phyloP scores from a whole-genome alignment of 148 eudicot species.

The Bassia scoparia region DNA sequence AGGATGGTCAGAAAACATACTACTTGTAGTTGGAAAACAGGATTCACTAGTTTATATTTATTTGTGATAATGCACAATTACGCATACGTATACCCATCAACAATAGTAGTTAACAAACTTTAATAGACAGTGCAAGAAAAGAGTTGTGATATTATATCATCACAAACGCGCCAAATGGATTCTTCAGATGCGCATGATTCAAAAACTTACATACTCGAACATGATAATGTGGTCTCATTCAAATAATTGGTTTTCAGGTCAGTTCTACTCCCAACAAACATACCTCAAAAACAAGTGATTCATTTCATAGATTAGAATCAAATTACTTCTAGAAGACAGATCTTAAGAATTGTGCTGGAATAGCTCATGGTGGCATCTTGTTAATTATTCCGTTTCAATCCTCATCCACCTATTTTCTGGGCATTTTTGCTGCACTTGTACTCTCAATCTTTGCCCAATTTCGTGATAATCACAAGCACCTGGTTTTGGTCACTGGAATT shows the following conservation, averaged over 20 bases:
- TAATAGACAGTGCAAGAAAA: neutral
- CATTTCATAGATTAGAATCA: constrained; percentile 8
- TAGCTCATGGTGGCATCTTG: constrained; percentile 83
- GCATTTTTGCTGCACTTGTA: constrained; percentile 13
- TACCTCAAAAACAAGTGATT: neutral
- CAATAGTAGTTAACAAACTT: neutral
- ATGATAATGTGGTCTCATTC: constrained; percentile 77
- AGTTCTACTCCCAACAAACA: neutral
- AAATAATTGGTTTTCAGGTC: no score
- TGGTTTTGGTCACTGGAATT: no score
- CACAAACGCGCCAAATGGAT: constrained; percentile 94
- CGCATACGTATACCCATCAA: no score
- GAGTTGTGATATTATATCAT: constrained; percentile 34
- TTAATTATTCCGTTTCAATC: constrained; percentile 66
- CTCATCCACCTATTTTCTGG: constrained; percentile 23
- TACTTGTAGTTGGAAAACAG: no score
- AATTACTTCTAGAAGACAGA: constrained; percentile 97
- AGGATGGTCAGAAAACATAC: no score
- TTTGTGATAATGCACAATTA: no score
- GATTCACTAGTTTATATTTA: no score
- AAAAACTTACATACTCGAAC: constrained; percentile 85
- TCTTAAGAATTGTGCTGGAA: constrained; percentile 78
- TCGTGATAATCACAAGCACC: no score
- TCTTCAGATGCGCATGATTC: constrained; percentile 74
- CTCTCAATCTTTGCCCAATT: constrained; percentile 19